Evolutionary conservation across 2,329 filamentous ascomycete genomes (phyloP).

Genomic region (Aspergillus tanneri): DNA sequence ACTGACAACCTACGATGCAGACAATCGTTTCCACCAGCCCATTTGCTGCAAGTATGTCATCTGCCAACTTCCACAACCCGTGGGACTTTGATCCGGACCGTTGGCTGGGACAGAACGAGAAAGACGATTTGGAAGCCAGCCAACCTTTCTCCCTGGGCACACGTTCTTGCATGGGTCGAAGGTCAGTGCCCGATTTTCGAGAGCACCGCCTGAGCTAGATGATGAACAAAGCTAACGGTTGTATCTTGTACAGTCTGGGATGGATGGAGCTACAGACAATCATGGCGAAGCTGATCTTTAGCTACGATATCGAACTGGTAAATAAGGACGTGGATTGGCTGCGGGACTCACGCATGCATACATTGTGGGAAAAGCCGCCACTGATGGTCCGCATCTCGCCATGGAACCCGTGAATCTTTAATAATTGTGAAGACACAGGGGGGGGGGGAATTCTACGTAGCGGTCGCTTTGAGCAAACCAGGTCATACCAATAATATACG

Average conservation of each 20-base stretch:
- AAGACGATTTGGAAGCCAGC: conserved; percentile 14
- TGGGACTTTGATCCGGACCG: conserved; percentile 24
- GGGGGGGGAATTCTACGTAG: too few species aligned
- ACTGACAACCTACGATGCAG: conserved; percentile 2
- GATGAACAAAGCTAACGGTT: background rate
- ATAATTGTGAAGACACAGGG: too few species aligned
- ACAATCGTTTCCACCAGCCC: conserved; percentile 18
- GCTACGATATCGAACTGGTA: conserved; percentile 25
- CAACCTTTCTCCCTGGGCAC: conserved; percentile 21
- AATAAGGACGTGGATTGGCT: conserved; percentile 17
- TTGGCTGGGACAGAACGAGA: conserved; percentile 14
- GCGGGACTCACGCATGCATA: conserved; percentile 5
- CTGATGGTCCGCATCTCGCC: background rate
- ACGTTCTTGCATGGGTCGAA: conserved; percentile 20
- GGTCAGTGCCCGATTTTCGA: conserved; percentile 10
- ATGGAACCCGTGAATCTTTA: too few species aligned
- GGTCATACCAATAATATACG: too few species aligned
- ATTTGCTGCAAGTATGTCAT: conserved; percentile 14
- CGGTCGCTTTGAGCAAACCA: too few species aligned
- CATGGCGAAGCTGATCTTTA: conserved; percentile 20
- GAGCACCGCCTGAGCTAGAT: background rate
- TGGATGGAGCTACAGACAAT: conserved; percentile 24
- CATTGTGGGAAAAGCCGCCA: conserved; percentile 1
- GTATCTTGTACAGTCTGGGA: conserved; percentile 12
- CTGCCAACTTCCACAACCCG: conserved; percentile 20